phyloP scores from a whole-genome alignment of 139 green algal genomes.

The Mesotaenium endlicherianum region DNA sequence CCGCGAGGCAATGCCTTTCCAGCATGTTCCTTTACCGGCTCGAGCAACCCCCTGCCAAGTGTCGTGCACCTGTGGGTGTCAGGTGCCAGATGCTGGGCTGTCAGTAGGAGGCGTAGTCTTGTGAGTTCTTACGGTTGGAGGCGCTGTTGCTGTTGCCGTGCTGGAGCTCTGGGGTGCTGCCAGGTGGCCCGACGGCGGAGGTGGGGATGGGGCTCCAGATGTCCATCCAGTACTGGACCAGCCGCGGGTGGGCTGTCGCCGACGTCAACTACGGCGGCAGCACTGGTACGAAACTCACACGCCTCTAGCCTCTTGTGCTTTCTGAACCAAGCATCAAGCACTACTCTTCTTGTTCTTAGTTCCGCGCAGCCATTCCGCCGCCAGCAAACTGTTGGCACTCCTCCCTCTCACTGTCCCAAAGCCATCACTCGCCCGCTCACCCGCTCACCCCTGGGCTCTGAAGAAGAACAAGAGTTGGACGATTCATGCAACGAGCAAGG shows the following conservation, averaged over 20 bases:
- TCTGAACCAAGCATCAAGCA: not conserved
- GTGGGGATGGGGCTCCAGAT: constrained; percentile 57
- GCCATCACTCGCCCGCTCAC: not conserved
- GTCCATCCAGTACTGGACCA: constrained; percentile 70
- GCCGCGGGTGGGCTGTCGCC: constrained; percentile 66
- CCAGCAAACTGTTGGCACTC: not conserved
- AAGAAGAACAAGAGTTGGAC: too few species aligned
- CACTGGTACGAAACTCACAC: not conserved
- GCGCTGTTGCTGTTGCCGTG: not conserved
- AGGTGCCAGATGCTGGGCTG: too few species aligned
- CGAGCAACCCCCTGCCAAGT: too few species aligned
- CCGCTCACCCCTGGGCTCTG: too few species aligned
- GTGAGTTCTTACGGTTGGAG: not conserved
- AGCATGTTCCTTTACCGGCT: too few species aligned
- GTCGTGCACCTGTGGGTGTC: too few species aligned
- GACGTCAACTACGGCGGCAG: constrained; percentile 76
- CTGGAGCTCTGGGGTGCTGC: not conserved
- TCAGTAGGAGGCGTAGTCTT: not conserved
- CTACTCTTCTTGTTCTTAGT: not conserved
- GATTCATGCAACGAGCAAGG: not conserved
- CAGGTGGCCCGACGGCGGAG: constrained; percentile 65
- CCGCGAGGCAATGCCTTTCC: too few species aligned
- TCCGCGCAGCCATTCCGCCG: too few species aligned
- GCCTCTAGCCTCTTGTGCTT: not conserved
- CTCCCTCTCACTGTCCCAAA: not conserved